phyloP scores from a whole-genome alignment of 1,284 basidiomycete genomes.

The Naganishia sp. region DNA sequence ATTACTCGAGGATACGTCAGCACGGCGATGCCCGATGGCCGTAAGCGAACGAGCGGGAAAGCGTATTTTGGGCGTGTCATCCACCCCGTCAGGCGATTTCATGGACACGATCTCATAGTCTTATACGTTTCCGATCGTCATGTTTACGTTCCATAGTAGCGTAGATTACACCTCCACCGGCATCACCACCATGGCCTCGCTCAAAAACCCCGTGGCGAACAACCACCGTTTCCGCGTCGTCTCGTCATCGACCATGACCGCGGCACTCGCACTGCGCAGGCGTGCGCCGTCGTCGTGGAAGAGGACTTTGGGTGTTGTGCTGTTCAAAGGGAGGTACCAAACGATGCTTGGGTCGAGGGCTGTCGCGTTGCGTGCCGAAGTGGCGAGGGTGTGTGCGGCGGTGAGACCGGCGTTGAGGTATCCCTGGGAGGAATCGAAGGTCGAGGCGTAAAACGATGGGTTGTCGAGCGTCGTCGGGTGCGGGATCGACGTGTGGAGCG shows the following conservation, averaged over 20 bases:
- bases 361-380: slow-evolving; percentile 7
- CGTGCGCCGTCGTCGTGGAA: slow-evolving; percentile 38
- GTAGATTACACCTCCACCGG: slow-evolving; percentile 36
- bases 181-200: slow-evolving; percentile 33
- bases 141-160: not conserved
- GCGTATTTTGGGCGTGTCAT: too few species aligned
- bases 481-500: too few species aligned
- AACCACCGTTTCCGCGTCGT: slow-evolving; percentile 41
- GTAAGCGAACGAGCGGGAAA: too few species aligned
- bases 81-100: too few species aligned
- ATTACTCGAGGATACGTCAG: too few species aligned
- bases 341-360: slow-evolving; percentile 30
- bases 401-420: slow-evolving; percentile 39
- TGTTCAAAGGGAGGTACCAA: slow-evolving; percentile 26
- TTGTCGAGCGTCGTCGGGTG: slow-evolving; percentile 40
- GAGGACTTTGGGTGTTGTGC: slow-evolving; percentile 24
- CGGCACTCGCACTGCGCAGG: slow-evolving; percentile 33
- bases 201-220: slow-evolving; percentile 38
- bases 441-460: slow-evolving; percentile 39
- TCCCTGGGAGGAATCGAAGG: slow-evolving; percentile 33
- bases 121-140: too few species aligned
- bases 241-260: slow-evolving; percentile 35
- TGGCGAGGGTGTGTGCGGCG: slow-evolving; percentile 30
- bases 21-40: too few species aligned
- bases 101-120: too few species aligned